Evolutionary conservation across 2,329 filamentous ascomycete genomes (phyloP).

Genomic region (Penicillium sp.): DNA sequence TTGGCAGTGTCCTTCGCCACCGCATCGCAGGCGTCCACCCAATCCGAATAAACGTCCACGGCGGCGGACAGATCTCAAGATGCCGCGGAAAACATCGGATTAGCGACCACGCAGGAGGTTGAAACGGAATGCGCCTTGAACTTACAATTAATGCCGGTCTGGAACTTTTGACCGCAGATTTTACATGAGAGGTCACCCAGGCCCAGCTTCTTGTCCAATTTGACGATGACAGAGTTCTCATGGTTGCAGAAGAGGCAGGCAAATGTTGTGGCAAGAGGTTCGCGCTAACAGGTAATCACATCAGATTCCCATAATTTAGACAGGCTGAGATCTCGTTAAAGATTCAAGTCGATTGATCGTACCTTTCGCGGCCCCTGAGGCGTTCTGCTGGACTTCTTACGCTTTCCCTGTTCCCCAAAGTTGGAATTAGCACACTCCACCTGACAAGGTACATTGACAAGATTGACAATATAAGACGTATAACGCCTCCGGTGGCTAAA

Average conservation of each 20-base stretch:
- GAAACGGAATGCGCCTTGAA: slow-evolving; percentile 5
- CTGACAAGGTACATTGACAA: not conserved
- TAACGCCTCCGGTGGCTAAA: no score
- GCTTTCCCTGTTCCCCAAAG: slow-evolving; percentile 63
- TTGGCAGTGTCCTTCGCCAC: slow-evolving; percentile 58
- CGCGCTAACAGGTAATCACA: slow-evolving; percentile 28
- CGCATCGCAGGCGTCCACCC: slow-evolving; percentile 88
- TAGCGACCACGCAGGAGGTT: not conserved
- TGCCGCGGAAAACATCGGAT: not conserved
- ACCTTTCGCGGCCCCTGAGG: slow-evolving; percentile 79
- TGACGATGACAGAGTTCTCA: slow-evolving; percentile 84
- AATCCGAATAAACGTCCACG: slow-evolving; percentile 95
- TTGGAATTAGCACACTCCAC: not conserved
- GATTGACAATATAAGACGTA: no score
- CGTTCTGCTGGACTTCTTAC: slow-evolving; percentile 78
- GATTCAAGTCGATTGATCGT: slow-evolving; percentile 11
- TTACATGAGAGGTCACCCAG: slow-evolving; percentile 83
- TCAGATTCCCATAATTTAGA: not conserved
- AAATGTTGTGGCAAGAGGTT: slow-evolving; percentile 64
- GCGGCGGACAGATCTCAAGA: slow-evolving; percentile 72
- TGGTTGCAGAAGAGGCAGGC: slow-evolving; percentile 98
- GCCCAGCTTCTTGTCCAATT: slow-evolving; percentile 87
- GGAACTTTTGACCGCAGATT: slow-evolving; percentile 87
- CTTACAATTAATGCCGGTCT: slow-evolving; percentile 87
- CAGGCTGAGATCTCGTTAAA: not conserved